Conservation (phyloP, 2,329 filamentous ascomycete genomes). For the Fusarium citri region DNA sequence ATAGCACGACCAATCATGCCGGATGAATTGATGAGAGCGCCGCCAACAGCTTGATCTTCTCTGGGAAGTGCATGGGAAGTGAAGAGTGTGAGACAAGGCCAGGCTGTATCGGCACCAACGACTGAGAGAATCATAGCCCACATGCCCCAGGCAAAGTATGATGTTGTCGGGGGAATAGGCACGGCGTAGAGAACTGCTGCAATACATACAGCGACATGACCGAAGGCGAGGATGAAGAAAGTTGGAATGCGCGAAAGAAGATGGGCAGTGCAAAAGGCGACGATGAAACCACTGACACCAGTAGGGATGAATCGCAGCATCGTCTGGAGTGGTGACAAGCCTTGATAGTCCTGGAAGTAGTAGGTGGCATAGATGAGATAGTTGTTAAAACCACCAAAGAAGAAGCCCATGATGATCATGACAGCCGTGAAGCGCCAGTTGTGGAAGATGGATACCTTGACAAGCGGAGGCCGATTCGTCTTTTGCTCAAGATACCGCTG, state of each 20-base stretch:
- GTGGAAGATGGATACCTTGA: conserved; percentile 73
- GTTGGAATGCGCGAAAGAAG: conserved; percentile 69
- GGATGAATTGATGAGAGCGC: conserved; percentile 74
- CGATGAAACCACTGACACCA: conserved; percentile 68
- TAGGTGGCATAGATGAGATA: conserved; percentile 76
- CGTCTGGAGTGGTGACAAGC: conserved; percentile 70
- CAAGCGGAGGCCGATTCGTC: conserved; percentile 63
- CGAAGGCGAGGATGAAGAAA: conserved; percentile 67
- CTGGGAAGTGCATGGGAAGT: conserved; percentile 70
- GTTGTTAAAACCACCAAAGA: conserved; percentile 76
- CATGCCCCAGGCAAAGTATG: conserved; percentile 75
- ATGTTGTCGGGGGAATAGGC: conserved; percentile 69
- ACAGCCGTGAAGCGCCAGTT: conserved; percentile 70
- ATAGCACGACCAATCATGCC: conserved; percentile 74
- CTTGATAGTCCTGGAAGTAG: conserved; percentile 76
- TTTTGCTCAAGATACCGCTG: conserved; percentile 59
- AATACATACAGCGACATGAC: conserved; percentile 66
- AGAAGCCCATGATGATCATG: conserved; percentile 73
- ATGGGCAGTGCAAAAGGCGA: conserved; percentile 66
- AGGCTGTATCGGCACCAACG: conserved; percentile 74
- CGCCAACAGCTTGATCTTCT: conserved; percentile 75
- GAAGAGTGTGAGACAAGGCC: conserved; percentile 74
- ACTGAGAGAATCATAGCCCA: conserved; percentile 74
- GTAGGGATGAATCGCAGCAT: conserved; percentile 76
- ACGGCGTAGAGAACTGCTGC: conserved; percentile 71